A percentile compares a stretch with the other conserved stretches of the same genome.
Conservation (phyloP, 768 basidiomycete genomes). For the Lentinula lateritia region DNA sequence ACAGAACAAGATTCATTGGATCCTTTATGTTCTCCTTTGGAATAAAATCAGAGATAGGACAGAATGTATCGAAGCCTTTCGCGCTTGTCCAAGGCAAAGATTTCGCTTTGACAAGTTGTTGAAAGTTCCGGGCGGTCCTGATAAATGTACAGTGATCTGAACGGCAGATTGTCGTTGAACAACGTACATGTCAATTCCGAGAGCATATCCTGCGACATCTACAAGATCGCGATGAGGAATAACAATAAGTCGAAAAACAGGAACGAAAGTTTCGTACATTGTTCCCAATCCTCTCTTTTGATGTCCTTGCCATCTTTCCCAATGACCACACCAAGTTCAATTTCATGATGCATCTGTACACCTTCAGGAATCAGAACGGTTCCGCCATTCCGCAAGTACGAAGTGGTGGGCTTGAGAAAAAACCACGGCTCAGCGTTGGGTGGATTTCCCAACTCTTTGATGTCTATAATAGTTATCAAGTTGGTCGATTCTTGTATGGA, state of each 20-base stretch:
- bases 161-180: background rate
- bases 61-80: slow-evolving; percentile 1
- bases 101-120: background rate
- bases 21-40: background rate
- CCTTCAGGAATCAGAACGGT: background rate
- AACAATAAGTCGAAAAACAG: background rate
- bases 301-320: background rate
- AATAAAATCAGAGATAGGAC: background rate
- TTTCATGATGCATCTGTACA: background rate
- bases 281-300: background rate
- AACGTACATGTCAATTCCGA: background rate
- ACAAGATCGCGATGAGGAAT: background rate
- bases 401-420: background rate
- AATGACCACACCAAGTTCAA: background rate
- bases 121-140: background rate
- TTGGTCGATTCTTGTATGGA: too few relatives aligned
- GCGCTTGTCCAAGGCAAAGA: background rate
- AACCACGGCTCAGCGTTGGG: background rate
- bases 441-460: background rate
- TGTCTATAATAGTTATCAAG: background rate
- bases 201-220: slow-evolving; percentile 2
- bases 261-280: background rate
- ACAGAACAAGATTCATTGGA: background rate
- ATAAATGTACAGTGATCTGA: background rate
- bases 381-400: background rate